Base-by-base conservation (phyloP, 345 rosid species). In the Sonneratia caseolaris region DNA sequence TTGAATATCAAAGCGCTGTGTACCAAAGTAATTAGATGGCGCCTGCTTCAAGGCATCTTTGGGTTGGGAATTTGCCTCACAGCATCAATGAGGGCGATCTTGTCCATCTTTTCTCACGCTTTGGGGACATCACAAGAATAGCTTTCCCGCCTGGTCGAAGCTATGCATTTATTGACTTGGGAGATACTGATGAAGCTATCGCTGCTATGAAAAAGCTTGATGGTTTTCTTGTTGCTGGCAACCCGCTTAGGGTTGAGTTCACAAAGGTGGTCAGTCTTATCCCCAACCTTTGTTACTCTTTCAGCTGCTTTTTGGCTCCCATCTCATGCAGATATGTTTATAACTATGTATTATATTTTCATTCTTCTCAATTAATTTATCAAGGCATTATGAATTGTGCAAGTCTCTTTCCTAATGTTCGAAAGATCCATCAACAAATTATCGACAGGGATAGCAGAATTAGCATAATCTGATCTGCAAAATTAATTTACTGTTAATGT, bases 201-300 rank as follows among this genome's bases (percentile, higher is more conserved):
- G 88, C 82, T 43, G 92, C 98, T 37, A 72, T 91, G 73, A 79
- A 86, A 37, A 76, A 84, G 10, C 96, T 94, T 19, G 96, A 90
- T 80, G 98, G 92, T 32, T 82, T 85, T 71, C 84, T 90, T 59
- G 80, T 94, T 51, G 83, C 86, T 16, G 96, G 92, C 78, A 91
- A 82, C 73, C 92, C 95, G 53, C 95, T 94, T 79, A 87, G 87
- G 81, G 86, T 94, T 80, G 97, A 94, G 84, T 94, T 88, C 85
- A 91, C 97, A 53, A 94, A 94, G 95, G 89, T 96, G 97, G 97
- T 94, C 90, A 94, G 98, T 94, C 66, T 75, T 82, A 84, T 81
- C 73, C 74, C 75, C 77, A 35, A 71, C 68, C 70, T 76, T 65
- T 74, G 71, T 22, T 64, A 40, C 37, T 70, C 47, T 72, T 68